Evolutionary conservation across 805 yeast species (phyloP).

Genomic region (Candida parachauliodes): DNA sequence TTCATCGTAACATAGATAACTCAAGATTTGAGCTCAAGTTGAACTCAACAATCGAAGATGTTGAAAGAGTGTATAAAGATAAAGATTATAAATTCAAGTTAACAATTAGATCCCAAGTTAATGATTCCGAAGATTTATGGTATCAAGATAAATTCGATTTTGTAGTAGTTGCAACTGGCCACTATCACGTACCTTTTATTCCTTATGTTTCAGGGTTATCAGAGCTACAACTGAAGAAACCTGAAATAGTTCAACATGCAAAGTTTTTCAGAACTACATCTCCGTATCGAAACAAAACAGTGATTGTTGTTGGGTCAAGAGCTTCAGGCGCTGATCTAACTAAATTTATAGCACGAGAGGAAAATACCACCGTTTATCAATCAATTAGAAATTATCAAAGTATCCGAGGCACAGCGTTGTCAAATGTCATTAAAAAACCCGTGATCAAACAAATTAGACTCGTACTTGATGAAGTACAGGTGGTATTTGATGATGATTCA

Average conservation of each 20-base stretch:
- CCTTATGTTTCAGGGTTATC: conserved; percentile 41
- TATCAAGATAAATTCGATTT: conserved; percentile 36
- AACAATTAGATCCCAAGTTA: conserved; percentile 15
- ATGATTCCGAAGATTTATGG: conserved; percentile 31
- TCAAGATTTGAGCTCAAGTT: conserved; percentile 20
- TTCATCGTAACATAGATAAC: conserved; percentile 17
- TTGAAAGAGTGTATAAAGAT: conserved; percentile 16
- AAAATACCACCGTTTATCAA: conserved; percentile 21
- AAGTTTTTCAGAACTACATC: conserved; percentile 36
- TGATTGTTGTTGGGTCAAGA: conserved; percentile 21
- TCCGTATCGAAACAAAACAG: conserved; percentile 30
- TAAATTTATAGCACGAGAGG: conserved; percentile 20
- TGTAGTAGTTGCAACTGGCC: conserved; percentile 46
- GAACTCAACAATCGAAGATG: conserved; percentile 38
- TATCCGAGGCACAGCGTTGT: conserved; percentile 1
- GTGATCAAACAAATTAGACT: conserved; percentile 18
- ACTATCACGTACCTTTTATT: conserved; percentile 44
- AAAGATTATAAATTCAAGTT: conserved; percentile 15
- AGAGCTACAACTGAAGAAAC: conserved; percentile 28
- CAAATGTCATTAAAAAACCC: conserved; percentile 22
- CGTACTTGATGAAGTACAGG: conserved; percentile 28
- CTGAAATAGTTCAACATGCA: conserved; percentile 38
- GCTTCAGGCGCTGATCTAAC: conserved; percentile 28
- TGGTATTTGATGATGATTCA: conserved; percentile 49
- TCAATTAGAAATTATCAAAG: conserved; percentile 19